Conservation (phyloP, 441 rosid genomes). For the Codiaeum variegatum region DNA sequence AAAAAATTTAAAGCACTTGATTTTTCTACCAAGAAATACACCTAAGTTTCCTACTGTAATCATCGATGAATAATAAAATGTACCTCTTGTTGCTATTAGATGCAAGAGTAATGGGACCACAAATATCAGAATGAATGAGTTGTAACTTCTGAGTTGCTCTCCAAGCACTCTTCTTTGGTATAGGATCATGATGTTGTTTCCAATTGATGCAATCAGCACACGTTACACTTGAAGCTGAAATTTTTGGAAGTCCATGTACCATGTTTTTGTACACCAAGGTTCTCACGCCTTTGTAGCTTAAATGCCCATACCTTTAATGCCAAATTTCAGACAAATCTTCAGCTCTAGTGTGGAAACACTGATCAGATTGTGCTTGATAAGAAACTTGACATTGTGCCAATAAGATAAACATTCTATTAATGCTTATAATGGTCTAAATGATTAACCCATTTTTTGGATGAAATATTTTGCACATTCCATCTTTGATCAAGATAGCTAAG, state of each 20-base stretch:
- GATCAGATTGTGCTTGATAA: not conserved
- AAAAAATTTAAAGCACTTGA: not conserved
- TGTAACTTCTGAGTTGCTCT: not conserved
- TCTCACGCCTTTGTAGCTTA: conserved; percentile 7
- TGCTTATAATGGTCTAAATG: not conserved
- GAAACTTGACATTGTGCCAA: not conserved
- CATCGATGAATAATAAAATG: not conserved
- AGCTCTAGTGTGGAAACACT: not conserved
- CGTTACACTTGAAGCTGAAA: not conserved
- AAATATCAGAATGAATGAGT: not conserved
- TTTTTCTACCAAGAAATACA: not conserved
- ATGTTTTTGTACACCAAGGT: not conserved
- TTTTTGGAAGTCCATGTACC: not conserved
- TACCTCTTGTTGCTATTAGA: conserved; percentile 1
- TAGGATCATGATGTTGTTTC: not conserved
- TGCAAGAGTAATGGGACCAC: not conserved
- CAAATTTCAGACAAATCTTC: not conserved
- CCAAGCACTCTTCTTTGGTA: not conserved
- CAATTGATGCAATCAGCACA: not conserved
- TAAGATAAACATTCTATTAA: not conserved
- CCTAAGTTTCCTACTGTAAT: not conserved
- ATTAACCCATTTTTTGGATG: not conserved
- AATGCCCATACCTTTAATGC: conserved; percentile 5
- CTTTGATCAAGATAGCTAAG: not conserved
- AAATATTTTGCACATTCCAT: not conserved